Base-by-base conservation (phyloP, 2,329 filamentous ascomycete genomes). In the Curvularia verruculosa region DNA sequence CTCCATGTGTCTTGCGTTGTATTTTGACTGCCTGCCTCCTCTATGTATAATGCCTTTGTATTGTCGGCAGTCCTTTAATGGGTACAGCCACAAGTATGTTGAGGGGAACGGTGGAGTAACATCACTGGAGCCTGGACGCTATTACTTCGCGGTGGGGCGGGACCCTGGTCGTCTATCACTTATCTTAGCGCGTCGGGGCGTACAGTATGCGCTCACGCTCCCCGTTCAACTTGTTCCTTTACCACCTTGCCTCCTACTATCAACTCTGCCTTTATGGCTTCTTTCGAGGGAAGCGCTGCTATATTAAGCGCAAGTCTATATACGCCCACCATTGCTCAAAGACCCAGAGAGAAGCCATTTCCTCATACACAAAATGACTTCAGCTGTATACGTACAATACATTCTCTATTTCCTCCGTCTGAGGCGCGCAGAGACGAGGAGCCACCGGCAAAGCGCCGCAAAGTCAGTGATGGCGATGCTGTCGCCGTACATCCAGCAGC, bases 381-480 rank as follows among this genome's bases (percentile, higher is more conserved):
- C 28, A 52, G 61, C 26, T 54, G 54, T 44, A 43, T 64, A 9
- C 48, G 48, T 29, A 54, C 55, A 41, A 39, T 70, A 36, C 59
- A 57, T 8, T 44, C 31, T 31, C 58, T 71, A 23, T 70, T 71
- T 52, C 57, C 59, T 45, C 45, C 54, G 24, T 43, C 55, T 23
- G 29, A 41, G 48, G 29, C 49, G n/a, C 31, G 29, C 24, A 47
- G 28, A 15, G 40, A 29, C 31, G 54, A 63, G 23, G 61, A 63
- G 21, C 68, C 66, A 44, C 58, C 67, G 21, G 60, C 58, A 23
- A 76, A 76, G 54, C 59, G 69, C 43, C 68, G 73, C 21, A 75
- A 70, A 54, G 49, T 69, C 18, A 63, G 67, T 3, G 40, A 54
- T 24, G 53, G 50, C 3, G 41, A 29, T 15, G 43, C 24, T 39